A percentile compares a stretch with the other conserved stretches of the same genome.
Evolutionary conservation across 208 protist genomes (phyloP).

Genomic region (Acanthamoeba triangularis): DNA sequence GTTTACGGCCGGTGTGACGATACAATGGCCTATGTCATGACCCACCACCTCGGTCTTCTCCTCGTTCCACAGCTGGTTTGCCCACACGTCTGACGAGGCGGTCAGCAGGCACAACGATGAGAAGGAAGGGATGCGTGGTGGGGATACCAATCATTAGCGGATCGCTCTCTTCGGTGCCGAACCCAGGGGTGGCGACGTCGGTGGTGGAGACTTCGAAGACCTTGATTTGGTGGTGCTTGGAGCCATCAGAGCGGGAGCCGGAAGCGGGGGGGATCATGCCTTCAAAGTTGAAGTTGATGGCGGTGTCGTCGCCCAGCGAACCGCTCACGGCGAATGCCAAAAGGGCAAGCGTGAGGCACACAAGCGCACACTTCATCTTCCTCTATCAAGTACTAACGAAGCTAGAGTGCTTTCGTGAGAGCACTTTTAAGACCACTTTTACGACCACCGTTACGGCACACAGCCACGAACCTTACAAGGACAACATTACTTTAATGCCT

Average conservation of each 20-base stretch:
- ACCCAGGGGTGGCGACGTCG: background rate
- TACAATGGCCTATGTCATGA: background rate
- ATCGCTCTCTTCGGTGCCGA: background rate
- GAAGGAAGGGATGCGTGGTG: no score
- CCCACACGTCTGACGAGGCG: background rate
- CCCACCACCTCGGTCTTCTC: background rate
- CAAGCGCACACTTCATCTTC: conserved; percentile 42
- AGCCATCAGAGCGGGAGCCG: background rate
- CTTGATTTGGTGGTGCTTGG: background rate
- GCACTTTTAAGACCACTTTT: no score
- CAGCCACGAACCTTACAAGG: no score
- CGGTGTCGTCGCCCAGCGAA: background rate
- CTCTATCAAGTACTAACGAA: no score
- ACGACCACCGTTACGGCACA: no score
- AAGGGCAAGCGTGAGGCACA: background rate
- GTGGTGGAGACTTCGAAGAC: conserved; percentile 1
- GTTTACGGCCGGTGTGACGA: background rate
- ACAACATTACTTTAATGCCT: no score
- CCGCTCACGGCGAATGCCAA: background rate
- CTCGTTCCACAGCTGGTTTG: background rate
- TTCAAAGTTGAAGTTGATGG: conserved; percentile 35
- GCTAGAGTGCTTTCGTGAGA: no score
- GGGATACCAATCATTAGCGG: background rate
- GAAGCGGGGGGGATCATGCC: background rate
- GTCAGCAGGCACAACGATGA: rapidly evolving